Evolutionary conservation across 2,329 filamentous ascomycete genomes (phyloP).

Genomic region (Pseudogymnoascus sp.): DNA sequence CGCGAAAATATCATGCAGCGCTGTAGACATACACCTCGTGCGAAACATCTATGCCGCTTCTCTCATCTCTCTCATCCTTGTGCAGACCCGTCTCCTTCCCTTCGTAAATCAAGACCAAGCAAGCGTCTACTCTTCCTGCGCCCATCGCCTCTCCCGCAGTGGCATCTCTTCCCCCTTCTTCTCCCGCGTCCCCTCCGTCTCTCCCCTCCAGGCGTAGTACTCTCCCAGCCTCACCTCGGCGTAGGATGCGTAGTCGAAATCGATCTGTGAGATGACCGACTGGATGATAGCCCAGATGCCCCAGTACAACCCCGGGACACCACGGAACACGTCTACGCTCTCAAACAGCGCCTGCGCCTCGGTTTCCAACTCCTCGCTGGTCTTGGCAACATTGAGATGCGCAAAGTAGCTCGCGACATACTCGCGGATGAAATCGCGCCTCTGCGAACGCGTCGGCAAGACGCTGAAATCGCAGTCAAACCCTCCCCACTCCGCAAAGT

Average conservation of each 20-base stretch:
- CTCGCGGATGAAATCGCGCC: conserved; percentile 71
- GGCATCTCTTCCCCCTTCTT: conserved; percentile 50
- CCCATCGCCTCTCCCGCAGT: conserved; percentile 72
- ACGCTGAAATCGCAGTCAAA: conserved; percentile 88
- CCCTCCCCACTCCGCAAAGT: conserved; percentile 97
- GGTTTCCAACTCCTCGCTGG: conserved; percentile 40
- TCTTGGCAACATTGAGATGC: conserved; percentile 35
- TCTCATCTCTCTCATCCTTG: background rate
- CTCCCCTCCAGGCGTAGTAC: conserved; percentile 86
- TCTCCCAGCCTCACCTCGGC: conserved; percentile 79
- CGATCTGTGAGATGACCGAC: conserved; percentile 85
- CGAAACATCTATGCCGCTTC: conserved; percentile 3
- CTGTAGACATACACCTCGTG: conserved; percentile 2
- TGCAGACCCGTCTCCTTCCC: background rate
- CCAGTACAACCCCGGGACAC: conserved; percentile 83
- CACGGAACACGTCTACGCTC: conserved; percentile 81
- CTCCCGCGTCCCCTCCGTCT: conserved; percentile 54
- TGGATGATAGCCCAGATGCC: conserved; percentile 96
- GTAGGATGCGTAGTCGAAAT: conserved; percentile 93
- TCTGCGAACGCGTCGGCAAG: conserved; percentile 68
- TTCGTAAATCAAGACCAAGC: background rate
- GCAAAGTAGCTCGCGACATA: conserved; percentile 71
- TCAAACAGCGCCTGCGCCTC: conserved; percentile 62
- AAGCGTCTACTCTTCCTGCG: conserved; percentile 20
- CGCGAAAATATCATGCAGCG: conserved; percentile 1